Evolutionary conservation across 192 early-diverging fungal genomes (phyloP), one percentile per base, ranked within the genome.

Genomic region (Mortierella alpina): DNA sequence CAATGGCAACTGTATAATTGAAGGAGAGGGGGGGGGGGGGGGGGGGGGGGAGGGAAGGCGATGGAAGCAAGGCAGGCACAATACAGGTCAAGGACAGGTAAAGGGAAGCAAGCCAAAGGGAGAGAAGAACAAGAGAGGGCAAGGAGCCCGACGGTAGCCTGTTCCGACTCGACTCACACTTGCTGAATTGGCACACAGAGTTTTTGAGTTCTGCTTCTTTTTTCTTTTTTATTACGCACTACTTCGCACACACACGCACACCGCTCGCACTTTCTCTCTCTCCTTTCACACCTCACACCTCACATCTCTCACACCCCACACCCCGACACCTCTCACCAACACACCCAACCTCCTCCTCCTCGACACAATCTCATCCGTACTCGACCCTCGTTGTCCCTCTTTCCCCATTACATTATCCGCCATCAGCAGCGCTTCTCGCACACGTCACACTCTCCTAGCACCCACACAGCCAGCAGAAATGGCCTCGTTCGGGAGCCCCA

Each of bases 401-500:
- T 42, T 5, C 45, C 44, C n/a, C 7, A 31, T 31, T 31, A 2
- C 31, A 31, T 31, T 31, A 31, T 31, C 31, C 31, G 31, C 31
- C 31, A 31, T 31, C 31, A 3, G 3, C 45, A 6, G 2, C 20
- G 22, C 18, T 45, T 20, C 1, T 50, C 61, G 23, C 66, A 68
- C 20, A 63, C 41, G 60, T 47, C n/a, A 44, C 49, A 44, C 55
- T 11, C 23, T 12, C 46, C 41, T 14, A 22, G 11, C 7, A 48
- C 54, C 8, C 41, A 18, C 44, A 14, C 55, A 49, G 44, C 20
- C 44, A 7, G 14, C n/a, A 0, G 5, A 20, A 17, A 80, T 72
- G 69, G 57, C 69, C 41, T 80, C 76, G n/a, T 80, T 80, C 47
- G 76, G 76, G 44, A 59, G 69, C 31, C 76, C 76, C 58, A 71